phyloP scores from a whole-genome alignment of 768 basidiomycete genomes.

The Boletus edulis region DNA sequence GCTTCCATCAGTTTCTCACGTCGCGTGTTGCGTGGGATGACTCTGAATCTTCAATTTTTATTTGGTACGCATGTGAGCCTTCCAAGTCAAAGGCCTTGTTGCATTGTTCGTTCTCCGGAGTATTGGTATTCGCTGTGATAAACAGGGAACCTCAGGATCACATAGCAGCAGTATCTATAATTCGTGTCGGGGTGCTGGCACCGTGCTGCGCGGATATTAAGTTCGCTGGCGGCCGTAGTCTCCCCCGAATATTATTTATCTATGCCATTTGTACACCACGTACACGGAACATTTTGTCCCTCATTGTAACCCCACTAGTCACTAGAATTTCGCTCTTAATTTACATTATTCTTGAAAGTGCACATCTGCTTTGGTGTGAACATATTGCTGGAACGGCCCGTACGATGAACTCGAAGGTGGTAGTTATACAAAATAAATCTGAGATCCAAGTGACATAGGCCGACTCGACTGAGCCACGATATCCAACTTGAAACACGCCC shows the following conservation, averaged over 20 bases:
- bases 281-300: too few species aligned
- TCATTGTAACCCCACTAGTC: too few species aligned
- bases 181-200: neutral
- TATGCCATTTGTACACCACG: neutral
- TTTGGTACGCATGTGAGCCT: conserved; percentile 6
- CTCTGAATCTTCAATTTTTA: neutral
- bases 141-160: conserved; percentile 1
- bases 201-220: conserved; percentile 8
- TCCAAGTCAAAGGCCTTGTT: neutral
- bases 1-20: conserved; percentile 4
- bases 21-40: conserved; percentile 1
- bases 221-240: conserved; percentile 2
- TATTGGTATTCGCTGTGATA: conserved; percentile 2
- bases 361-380: too few species aligned
- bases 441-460: too few species aligned
- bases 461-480: too few species aligned
- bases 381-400: neutral
- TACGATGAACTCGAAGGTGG: too few species aligned
- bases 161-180: neutral
- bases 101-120: neutral
- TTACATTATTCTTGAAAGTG: too few species aligned
- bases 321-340: too few species aligned
- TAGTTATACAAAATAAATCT: too few species aligned
- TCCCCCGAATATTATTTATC: conserved; percentile 7
- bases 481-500: too few species aligned